Conservation (phyloP, 1,139 yeast species). For the Debaryomycetaceae sp. region DNA sequence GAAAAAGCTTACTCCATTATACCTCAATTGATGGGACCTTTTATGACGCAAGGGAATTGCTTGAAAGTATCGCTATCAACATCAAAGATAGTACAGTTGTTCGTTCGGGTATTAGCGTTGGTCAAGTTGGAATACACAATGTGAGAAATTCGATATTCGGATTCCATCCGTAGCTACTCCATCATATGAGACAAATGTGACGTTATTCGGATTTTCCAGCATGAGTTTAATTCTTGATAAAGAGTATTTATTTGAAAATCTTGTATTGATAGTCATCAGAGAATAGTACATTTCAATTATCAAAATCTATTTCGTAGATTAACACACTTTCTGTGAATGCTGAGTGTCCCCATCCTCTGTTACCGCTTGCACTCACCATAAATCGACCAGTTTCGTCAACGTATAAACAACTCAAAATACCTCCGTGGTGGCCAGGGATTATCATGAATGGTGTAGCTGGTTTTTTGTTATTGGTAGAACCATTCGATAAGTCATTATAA, state of each 20-base stretch:
- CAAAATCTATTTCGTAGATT: constrained; percentile 67
- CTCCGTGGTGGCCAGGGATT: constrained; percentile 64
- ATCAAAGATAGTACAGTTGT: constrained; percentile 16
- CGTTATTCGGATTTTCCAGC: not conserved
- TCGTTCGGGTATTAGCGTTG: constrained; percentile 16
- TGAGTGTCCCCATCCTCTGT: constrained; percentile 91
- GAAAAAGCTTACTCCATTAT: constrained; percentile 6
- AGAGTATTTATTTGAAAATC: not conserved
- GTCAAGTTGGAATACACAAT: constrained; percentile 33
- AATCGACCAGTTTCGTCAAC: constrained; percentile 87
- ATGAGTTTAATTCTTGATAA: not conserved
- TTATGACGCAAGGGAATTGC: constrained; percentile 7
- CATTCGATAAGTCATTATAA: constrained; percentile 35
- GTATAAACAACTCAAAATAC: constrained; percentile 52
- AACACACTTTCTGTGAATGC: constrained; percentile 73
- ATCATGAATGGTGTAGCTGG: constrained; percentile 56
- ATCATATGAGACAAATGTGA: not conserved
- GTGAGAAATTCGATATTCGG: constrained; percentile 24
- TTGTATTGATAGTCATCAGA: not conserved
- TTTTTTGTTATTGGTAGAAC: constrained; percentile 20
- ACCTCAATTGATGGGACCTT: constrained; percentile 6
- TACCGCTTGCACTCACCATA: constrained; percentile 89
- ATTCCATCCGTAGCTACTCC: not conserved
- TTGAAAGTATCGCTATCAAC: constrained; percentile 11
- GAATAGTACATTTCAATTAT: constrained; percentile 6